Percentiles rank a stretch among this genome's conserved stretches.
These are phyloP conservation scores for Alternaria sp. DNA, from an alignment of 2,329 filamentous ascomycete species.

Conservation along the genomic window DNA sequence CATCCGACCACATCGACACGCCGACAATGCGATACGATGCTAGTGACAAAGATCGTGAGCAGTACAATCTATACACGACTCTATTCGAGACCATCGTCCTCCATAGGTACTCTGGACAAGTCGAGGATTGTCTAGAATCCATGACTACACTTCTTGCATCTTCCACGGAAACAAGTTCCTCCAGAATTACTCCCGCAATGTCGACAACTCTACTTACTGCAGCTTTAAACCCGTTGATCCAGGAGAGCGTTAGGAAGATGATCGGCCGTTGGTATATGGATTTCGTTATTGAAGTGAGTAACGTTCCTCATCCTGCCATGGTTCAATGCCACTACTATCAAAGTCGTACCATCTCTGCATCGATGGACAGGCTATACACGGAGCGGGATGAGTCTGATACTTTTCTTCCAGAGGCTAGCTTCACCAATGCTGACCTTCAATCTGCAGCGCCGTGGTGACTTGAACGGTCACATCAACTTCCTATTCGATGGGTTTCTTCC, in stretches of 20 bases:
- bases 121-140: slow-evolving; percentile 57
- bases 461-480: slow-evolving; percentile 37
- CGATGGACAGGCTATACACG: not conserved
- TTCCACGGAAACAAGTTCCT: slow-evolving; percentile 45
- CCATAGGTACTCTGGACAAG: slow-evolving; percentile 60
- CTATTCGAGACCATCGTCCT: slow-evolving; percentile 60
- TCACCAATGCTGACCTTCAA: slow-evolving; percentile 1
- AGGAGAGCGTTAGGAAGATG: slow-evolving; percentile 58
- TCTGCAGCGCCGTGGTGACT: slow-evolving; percentile 11
- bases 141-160: slow-evolving; percentile 51
- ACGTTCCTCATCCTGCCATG: not conserved
- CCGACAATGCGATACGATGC: slow-evolving; percentile 35
- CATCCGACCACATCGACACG: slow-evolving; percentile 38
- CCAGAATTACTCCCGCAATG: slow-evolving; percentile 52
- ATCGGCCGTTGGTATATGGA: slow-evolving; percentile 58
- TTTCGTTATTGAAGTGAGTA: slow-evolving; percentile 33
- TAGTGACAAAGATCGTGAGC: slow-evolving; percentile 31
- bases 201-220: slow-evolving; percentile 55
- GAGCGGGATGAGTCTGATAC: not conserved
- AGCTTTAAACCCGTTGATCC: slow-evolving; percentile 53
- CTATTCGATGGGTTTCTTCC: slow-evolving; percentile 55
- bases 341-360: not conserved
- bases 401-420: not conserved
- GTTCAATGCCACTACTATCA: not conserved
- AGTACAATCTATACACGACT: slow-evolving; percentile 56